Evolutionary conservation across 257 asterid genomes (phyloP), one percentile per base, ranked within the genome.

Genomic region (Asclepias syriaca): DNA sequence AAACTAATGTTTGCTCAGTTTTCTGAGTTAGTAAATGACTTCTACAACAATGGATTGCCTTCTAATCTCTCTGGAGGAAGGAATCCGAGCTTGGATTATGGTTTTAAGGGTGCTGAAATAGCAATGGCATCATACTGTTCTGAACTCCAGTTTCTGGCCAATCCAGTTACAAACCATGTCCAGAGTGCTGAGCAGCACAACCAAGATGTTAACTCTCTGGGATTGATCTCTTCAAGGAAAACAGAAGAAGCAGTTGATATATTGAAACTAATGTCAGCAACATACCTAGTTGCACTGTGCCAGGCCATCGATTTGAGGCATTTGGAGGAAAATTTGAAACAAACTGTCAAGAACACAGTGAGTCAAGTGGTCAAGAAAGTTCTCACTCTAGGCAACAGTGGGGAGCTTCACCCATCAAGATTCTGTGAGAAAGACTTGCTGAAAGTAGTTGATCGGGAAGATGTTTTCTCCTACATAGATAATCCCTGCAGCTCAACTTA

Each of bases 1-100:
- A 78, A 78, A 29, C 82, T 78, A 48, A 73, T 78, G 78, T 78
- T 78, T 64, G 82, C 81, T 60, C 78, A 77, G n/a, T 72, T 77
- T 50, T 77, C 81, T 4, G 81, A 77, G 77, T 72, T 77, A 2
- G 78, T 77, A 32, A 77, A 77, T 61, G 81, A 77, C 39, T 77
- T 72, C 32, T 77, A 77, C 68, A 77, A 60, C 46, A 71, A 77
- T 51, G 81, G 81, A 8, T 58, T 77, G 65, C 81, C 81, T 65
- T 71, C 77, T 3, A 72, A 72, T 40, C 65, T 77, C 15, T 68
- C 81, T 0, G 81, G 75, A 8, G 77, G 78, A 12, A 55, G 75
- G 29, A 72, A 77, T 61, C 81, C 78, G 18, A 77, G 78, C 77
- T 43, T 77, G 81, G 77, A 77, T 77, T 77, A 77, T 32, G 81